Conservation (phyloP, 257 asterid genomes). For the Coffea canephora region DNA sequence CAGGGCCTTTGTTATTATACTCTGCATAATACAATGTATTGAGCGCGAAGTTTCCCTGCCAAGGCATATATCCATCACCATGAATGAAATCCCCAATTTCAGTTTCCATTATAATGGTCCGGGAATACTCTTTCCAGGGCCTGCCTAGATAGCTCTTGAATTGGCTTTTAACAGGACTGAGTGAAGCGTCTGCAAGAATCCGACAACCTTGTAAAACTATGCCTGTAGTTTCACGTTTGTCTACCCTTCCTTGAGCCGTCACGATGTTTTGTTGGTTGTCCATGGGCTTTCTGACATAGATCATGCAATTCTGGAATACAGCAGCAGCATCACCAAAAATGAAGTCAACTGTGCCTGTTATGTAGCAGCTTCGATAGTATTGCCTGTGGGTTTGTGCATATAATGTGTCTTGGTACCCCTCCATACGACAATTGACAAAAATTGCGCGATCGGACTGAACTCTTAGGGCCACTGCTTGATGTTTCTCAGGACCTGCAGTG, state of each 20-base stretch:
- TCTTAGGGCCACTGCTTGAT: slow-evolving; percentile 87
- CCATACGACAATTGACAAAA: slow-evolving; percentile 81
- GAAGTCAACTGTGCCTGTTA: slow-evolving; percentile 70
- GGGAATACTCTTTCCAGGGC: slow-evolving; percentile 71
- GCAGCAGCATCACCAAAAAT: slow-evolving; percentile 80
- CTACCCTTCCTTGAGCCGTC: slow-evolving; percentile 68
- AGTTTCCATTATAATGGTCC: slow-evolving; percentile 69
- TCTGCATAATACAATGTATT: slow-evolving; percentile 61
- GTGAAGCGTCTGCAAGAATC: slow-evolving; percentile 45
- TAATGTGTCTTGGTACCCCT: slow-evolving; percentile 63
- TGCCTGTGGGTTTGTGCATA: slow-evolving; percentile 72
- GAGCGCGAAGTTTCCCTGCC: slow-evolving; percentile 54
- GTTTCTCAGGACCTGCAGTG: slow-evolving; percentile 89
- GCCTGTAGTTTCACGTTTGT: slow-evolving; percentile 64
- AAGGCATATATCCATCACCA: slow-evolving; percentile 68
- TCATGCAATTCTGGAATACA: slow-evolving; percentile 70
- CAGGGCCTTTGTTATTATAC: slow-evolving; percentile 60
- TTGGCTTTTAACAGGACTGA: slow-evolving; percentile 49
- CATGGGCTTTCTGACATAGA: slow-evolving; percentile 53
- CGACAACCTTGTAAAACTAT: slow-evolving; percentile 62
- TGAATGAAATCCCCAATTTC: slow-evolving; percentile 61
- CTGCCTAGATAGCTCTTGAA: slow-evolving; percentile 73
- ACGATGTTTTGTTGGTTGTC: slow-evolving; percentile 59
- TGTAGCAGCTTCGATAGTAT: slow-evolving; percentile 71
- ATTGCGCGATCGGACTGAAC: slow-evolving; percentile 67